These are phyloP conservation scores for Paecilomyces niveus DNA, from an alignment of 2,329 filamentous ascomycete species.

Conservation along the genomic window DNA sequence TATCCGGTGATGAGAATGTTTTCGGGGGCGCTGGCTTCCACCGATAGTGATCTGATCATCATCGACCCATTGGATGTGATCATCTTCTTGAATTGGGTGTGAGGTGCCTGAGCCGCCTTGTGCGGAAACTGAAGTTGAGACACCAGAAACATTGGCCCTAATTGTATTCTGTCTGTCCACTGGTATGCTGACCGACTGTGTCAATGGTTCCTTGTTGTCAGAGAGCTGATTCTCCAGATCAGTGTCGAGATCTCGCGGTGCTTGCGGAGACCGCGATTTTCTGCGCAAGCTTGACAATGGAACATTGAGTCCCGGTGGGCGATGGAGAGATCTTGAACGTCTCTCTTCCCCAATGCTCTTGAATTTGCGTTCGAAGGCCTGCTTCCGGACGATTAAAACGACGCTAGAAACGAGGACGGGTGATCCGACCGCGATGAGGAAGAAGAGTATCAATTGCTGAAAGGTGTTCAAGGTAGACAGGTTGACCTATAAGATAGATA, in stretches of 20 bases:
- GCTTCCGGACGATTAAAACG: constrained; percentile 54
- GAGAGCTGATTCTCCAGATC: neutral
- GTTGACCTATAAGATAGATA: constrained; percentile 19
- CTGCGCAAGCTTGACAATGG: neutral
- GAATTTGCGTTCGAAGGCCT: constrained; percentile 57
- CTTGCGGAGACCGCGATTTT: neutral
- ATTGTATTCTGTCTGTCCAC: neutral
- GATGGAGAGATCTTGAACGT: constrained; percentile 7
- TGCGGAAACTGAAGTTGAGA: constrained; percentile 1
- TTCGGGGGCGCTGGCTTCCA: constrained; percentile 7
- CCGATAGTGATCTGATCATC: constrained; percentile 23
- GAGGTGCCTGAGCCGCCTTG: neutral
- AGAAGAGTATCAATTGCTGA: constrained; percentile 60
- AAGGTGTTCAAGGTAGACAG: constrained; percentile 58
- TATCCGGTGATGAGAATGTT: constrained; percentile 17
- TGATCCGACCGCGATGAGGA: constrained; percentile 60
- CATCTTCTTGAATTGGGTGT: constrained; percentile 1
- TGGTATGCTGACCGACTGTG: neutral
- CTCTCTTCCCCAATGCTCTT: constrained; percentile 42
- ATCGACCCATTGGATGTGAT: constrained; percentile 19
- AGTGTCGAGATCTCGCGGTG: neutral
- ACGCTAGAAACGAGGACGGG: constrained; percentile 60
- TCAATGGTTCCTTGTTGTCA: neutral
- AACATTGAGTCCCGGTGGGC: neutral
- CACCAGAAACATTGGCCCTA: neutral